Percentiles rank a stretch among this genome's conserved stretches.
phyloP scores from a whole-genome alignment of 495 filamentous ascomycete species.

The Aspergillus homomorphus region DNA sequence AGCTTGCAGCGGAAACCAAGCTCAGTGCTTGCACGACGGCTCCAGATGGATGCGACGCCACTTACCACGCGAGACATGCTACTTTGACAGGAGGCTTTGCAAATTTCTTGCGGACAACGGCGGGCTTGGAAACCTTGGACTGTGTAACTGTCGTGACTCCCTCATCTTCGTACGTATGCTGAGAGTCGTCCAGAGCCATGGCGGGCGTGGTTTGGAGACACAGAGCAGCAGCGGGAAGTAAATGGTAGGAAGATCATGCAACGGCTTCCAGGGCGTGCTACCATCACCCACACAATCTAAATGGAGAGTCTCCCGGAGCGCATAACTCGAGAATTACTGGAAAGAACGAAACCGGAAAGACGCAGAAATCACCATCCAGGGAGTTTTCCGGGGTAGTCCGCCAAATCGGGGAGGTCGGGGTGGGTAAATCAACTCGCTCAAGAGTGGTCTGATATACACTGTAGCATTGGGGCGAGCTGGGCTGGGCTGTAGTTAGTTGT shows the following conservation, averaged over 20 bases:
- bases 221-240: neutral
- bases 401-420: conserved; percentile 1
- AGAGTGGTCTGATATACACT: conserved; percentile 26
- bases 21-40: neutral
- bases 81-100: conserved; percentile 61
- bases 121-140: conserved; percentile 20
- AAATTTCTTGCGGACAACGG: conserved; percentile 44
- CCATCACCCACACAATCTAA: conserved; percentile 19
- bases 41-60: conserved; percentile 9
- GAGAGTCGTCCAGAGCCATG: conserved; percentile 23
- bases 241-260: conserved; percentile 13
- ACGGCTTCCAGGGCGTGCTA: conserved; percentile 11
- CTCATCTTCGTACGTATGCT: conserved; percentile 12
- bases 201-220: conserved; percentile 5
- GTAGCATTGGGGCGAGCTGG: neutral
- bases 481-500: neutral
- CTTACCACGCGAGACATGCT: conserved; percentile 61
- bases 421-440: conserved; percentile 6
- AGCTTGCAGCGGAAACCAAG: conserved; percentile 1
- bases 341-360: neutral
- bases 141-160: conserved; percentile 23
- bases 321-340: conserved; percentile 14
- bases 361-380: neutral
- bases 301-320: neutral
- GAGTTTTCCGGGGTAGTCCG: neutral